Evolutionary conservation across 257 asterid species (phyloP).

Genomic region (Rhazya stricta): DNA sequence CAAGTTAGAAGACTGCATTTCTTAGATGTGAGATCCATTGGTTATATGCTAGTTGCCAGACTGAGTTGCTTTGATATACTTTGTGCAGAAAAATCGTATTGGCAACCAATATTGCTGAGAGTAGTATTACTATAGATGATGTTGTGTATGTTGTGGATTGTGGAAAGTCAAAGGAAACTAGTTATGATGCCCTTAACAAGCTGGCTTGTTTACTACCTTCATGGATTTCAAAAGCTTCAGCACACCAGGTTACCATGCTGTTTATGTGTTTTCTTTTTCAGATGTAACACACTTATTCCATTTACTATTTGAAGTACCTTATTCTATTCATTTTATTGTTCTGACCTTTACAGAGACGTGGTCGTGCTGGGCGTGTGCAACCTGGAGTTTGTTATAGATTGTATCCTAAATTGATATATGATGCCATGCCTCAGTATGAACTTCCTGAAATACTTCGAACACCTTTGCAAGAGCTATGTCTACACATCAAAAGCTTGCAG

Average conservation of each 20-base stretch:
- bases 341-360: constrained; percentile 70
- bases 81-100: constrained; percentile 80
- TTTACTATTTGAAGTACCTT: not conserved
- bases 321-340: constrained; percentile 8
- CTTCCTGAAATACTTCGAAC: constrained; percentile 98
- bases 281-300: not conserved
- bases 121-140: constrained; percentile 95
- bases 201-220: constrained; percentile 92
- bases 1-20: not conserved
- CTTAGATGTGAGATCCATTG: not conserved
- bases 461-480: constrained; percentile 94
- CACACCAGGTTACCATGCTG: constrained; percentile 65
- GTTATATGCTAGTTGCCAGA: not conserved
- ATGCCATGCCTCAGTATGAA: constrained; percentile 87
- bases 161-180: constrained; percentile 97
- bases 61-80: not conserved
- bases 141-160: constrained; percentile 92
- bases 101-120: constrained; percentile 97
- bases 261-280: not conserved
- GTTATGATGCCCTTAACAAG: constrained; percentile 97
- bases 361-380: constrained; percentile 98
- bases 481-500: constrained; percentile 86
- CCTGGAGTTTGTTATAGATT: constrained; percentile 93
- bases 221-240: constrained; percentile 99
- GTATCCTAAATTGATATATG: constrained; percentile 75